A percentile compares a stretch with the other conserved stretches of the same genome.
phyloP scores from a whole-genome alignment of 1,284 basidiomycete species.

The Xerocomus cyaneibrunnescens region DNA sequence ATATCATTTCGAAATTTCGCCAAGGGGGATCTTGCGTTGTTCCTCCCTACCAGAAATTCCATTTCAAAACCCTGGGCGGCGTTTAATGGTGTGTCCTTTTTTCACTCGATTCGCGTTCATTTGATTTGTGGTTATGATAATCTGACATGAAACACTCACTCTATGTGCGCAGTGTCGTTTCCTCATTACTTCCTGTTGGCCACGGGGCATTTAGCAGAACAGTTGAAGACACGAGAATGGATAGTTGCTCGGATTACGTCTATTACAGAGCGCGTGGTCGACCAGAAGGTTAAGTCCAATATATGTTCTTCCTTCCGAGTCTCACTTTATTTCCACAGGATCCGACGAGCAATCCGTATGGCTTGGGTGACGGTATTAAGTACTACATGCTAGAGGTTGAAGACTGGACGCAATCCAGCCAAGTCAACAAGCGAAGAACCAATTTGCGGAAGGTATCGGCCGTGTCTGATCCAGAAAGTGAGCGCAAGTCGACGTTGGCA shows the following conservation, averaged over 20 bases:
- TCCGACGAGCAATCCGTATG: slow-evolving; percentile 71
- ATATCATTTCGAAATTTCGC: slow-evolving; percentile 93
- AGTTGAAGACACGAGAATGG: slow-evolving; percentile 87
- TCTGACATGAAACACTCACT: neutral
- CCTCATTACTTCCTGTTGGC: slow-evolving; percentile 97
- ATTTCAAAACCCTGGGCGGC: slow-evolving; percentile 95
- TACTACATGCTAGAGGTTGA: slow-evolving; percentile 94
- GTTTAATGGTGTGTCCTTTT: slow-evolving; percentile 73
- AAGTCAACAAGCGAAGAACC: slow-evolving; percentile 55
- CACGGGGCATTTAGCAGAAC: slow-evolving; percentile 79
- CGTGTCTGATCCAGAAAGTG: slow-evolving; percentile 38
- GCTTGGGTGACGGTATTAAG: slow-evolving; percentile 86
- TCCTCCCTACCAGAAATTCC: slow-evolving; percentile 93
- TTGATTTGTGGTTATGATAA: neutral
- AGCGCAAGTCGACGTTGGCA: slow-evolving; percentile 37
- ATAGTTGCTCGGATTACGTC: slow-evolving; percentile 90
- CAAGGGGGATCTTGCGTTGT: slow-evolving; percentile 92
- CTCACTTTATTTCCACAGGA: slow-evolving; percentile 46
- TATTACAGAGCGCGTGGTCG: slow-evolving; percentile 83
- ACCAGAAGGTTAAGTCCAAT: slow-evolving; percentile 59
- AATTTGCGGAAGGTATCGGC: slow-evolving; percentile 51
- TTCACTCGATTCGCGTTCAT: neutral
- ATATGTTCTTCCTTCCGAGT: neutral
- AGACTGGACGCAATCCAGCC: slow-evolving; percentile 79
- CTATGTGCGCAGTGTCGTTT: slow-evolving; percentile 67